These are phyloP conservation scores for Scheffersomyces stambukii DNA, from an alignment of 1,139 yeast genomes.

Conservation along the genomic window DNA sequence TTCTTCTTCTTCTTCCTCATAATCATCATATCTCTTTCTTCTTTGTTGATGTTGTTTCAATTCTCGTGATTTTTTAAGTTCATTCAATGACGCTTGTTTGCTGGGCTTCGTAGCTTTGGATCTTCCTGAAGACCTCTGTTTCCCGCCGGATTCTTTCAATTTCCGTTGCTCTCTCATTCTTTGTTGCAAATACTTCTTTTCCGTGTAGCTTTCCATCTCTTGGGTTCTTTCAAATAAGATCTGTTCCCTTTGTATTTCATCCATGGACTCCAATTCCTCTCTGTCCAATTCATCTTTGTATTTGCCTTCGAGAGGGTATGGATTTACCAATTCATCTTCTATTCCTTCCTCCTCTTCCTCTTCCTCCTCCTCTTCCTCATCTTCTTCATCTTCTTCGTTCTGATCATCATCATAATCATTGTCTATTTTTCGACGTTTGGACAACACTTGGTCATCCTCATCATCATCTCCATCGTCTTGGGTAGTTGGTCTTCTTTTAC, in stretches of 20 bases:
- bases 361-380: slow-evolving; percentile 26
- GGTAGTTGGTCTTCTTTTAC: slow-evolving; percentile 16
- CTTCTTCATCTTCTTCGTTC: slow-evolving; percentile 40
- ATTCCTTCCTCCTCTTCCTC: slow-evolving; percentile 21
- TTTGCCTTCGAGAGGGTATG: slow-evolving; percentile 92
- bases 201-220: slow-evolving; percentile 83
- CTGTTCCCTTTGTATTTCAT: slow-evolving; percentile 89
- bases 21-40: slow-evolving; percentile 27
- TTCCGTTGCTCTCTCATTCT: slow-evolving; percentile 62
- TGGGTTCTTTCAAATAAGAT: slow-evolving; percentile 88
- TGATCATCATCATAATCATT: slow-evolving; percentile 17
- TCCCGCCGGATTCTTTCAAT: slow-evolving; percentile 31
- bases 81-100: slow-evolving; percentile 61
- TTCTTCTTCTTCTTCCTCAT: slow-evolving; percentile 29
- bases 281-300: slow-evolving; percentile 82
- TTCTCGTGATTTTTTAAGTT: slow-evolving; percentile 83
- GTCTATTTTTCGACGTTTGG: slow-evolving; percentile 13
- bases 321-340: slow-evolving; percentile 47
- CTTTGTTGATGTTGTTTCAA: slow-evolving; percentile 51
- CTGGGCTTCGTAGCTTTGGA: slow-evolving; percentile 24
- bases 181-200: slow-evolving; percentile 74
- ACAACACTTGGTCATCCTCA: slow-evolving; percentile 20
- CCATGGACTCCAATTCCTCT: slow-evolving; percentile 61
- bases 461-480: slow-evolving; percentile 18
- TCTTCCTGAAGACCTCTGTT: slow-evolving; percentile 15